phyloP scores from a whole-genome alignment of 1,284 basidiomycete species.

The Schizopora paradoxa region DNA sequence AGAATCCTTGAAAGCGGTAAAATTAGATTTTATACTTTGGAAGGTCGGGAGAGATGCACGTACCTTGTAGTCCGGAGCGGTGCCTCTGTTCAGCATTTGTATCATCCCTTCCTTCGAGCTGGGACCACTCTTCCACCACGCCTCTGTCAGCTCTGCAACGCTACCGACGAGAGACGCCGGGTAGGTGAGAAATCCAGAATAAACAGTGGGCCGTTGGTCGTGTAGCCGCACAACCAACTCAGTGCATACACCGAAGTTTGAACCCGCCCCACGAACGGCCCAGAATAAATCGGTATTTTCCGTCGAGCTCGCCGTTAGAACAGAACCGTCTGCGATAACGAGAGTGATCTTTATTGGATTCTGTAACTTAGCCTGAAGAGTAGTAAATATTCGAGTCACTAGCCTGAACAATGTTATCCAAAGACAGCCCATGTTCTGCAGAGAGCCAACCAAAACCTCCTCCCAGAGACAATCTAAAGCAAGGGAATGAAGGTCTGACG shows the following conservation, averaged over 20 bases:
- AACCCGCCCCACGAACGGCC: conserved; percentile 51
- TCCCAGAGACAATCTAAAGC: conserved; percentile 44
- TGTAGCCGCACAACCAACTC: conserved; percentile 46
- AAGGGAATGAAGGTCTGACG: conserved; percentile 4
- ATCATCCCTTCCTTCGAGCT: conserved; percentile 35
- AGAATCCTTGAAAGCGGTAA: neutral
- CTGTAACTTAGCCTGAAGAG: neutral
- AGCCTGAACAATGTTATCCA: conserved; percentile 52
- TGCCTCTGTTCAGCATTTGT: conserved; percentile 29
- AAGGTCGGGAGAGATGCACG: too few species aligned
- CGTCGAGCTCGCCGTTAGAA: conserved; percentile 37
- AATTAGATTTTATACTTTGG: conserved; percentile 9
- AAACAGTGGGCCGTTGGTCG: conserved; percentile 41
- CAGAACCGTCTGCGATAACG: conserved; percentile 44
- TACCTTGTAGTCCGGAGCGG: conserved; percentile 24
- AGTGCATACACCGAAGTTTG: conserved; percentile 56
- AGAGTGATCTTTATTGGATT: conserved; percentile 39
- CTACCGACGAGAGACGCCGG: conserved; percentile 27
- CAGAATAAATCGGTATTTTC: conserved; percentile 52
- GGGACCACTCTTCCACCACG: conserved; percentile 27
- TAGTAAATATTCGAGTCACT: conserved; percentile 2
- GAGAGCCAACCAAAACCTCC: conserved; percentile 56
- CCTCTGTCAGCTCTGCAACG: conserved; percentile 31
- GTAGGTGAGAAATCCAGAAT: conserved; percentile 36
- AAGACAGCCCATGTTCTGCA: conserved; percentile 42